These are phyloP conservation scores for Clarireedia homoeocarpa DNA, from an alignment of 2,329 filamentous ascomycete species.

Conservation along the genomic window DNA sequence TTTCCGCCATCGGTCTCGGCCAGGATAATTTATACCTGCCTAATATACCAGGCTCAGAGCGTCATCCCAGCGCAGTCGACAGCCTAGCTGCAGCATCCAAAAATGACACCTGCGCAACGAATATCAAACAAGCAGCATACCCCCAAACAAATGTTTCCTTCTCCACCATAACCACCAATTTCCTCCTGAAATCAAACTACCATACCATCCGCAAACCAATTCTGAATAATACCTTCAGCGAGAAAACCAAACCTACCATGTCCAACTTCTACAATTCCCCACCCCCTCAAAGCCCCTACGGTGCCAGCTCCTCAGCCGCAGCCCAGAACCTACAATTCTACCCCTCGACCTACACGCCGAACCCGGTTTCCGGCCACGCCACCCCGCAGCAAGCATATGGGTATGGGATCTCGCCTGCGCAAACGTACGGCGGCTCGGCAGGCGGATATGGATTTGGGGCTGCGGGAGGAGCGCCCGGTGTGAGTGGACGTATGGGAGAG, in stretches of 20 bases:
- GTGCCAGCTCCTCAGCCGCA: slow-evolving; percentile 15
- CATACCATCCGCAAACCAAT: too few species aligned
- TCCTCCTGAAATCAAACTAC: not conserved
- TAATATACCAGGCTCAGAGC: not conserved
- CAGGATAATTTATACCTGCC: not conserved
- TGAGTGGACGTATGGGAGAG: slow-evolving; percentile 89
- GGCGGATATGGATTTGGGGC: slow-evolving; percentile 46
- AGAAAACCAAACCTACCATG: slow-evolving; percentile 15
- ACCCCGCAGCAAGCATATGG: slow-evolving; percentile 62
- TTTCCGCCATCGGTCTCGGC: not conserved
- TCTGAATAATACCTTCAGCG: too few species aligned
- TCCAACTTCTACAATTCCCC: slow-evolving; percentile 28
- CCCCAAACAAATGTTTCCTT: slow-evolving; percentile 5
- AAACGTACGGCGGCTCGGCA: slow-evolving; percentile 39
- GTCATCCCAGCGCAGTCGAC: not conserved
- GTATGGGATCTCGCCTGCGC: slow-evolving; percentile 37
- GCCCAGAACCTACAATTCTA: slow-evolving; percentile 98
- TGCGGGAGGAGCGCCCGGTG: slow-evolving; percentile 48
- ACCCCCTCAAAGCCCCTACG: slow-evolving; percentile 22
- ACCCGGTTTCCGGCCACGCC: slow-evolving; percentile 53
- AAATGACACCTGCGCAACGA: slow-evolving; percentile 1
- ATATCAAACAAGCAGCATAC: not conserved
- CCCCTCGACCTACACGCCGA: slow-evolving; percentile 69
- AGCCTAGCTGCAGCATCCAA: slow-evolving; percentile 1
- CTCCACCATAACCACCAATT: not conserved